These are phyloP conservation scores for Macaranga tanarius DNA, from an alignment of 441 rosid genomes.

Conservation along the genomic window DNA sequence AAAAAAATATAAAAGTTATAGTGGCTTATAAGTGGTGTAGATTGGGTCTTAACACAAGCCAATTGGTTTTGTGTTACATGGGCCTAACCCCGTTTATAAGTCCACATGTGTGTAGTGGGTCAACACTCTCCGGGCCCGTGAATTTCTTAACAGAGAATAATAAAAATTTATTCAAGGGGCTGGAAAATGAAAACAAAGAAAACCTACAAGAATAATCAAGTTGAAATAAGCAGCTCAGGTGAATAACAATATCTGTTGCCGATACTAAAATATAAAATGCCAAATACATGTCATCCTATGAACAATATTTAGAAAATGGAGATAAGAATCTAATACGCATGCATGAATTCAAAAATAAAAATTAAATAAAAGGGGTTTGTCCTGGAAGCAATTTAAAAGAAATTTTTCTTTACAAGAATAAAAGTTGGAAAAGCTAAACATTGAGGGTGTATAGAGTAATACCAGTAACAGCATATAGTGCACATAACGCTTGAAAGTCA, in stretches of 20 bases:
- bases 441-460: constrained; percentile 22
- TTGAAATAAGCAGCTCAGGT: neutral
- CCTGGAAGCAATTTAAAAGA: neutral
- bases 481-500: constrained; percentile 80
- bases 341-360: neutral
- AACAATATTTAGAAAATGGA: neutral
- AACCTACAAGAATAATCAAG: neutral
- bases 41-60: too few relatives aligned
- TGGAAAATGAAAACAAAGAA: constrained; percentile 2
- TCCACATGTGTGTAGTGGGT: too few relatives aligned
- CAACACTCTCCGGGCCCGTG: too few relatives aligned
- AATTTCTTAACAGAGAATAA: too few relatives aligned
- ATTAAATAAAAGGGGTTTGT: neutral
- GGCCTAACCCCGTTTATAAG: too few relatives aligned
- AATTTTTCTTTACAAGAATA: neutral
- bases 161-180: neutral
- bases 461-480: constrained; percentile 98
- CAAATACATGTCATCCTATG: too few relatives aligned
- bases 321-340: neutral
- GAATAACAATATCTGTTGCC: neutral
- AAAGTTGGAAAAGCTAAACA: neutral
- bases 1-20: too few relatives aligned
- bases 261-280: neutral
- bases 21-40: too few relatives aligned
- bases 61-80: too few relatives aligned